These are phyloP conservation scores for Escallonia herrerae DNA, from an alignment of 129 eudicot genomes.

Conservation along the genomic window DNA sequence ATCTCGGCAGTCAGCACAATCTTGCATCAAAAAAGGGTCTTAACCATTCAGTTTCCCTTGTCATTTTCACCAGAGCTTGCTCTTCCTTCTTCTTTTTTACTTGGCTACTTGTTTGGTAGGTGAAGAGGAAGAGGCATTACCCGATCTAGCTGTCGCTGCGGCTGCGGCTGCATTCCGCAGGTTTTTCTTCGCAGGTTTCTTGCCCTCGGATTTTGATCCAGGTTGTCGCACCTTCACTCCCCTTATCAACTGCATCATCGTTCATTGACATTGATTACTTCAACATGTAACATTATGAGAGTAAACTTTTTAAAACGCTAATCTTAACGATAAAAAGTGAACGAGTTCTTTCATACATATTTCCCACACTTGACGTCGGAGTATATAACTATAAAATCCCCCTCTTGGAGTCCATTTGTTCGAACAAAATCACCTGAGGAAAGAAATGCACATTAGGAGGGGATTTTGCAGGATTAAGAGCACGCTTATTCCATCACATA, in stretches of 20 bases:
- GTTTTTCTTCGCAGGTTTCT: slow-evolving; percentile 46
- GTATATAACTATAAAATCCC: slow-evolving; percentile 90
- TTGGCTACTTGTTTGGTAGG: slow-evolving; percentile 26
- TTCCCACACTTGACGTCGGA: slow-evolving; percentile 90
- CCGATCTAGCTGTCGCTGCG: neutral
- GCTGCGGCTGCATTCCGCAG: slow-evolving; percentile 22
- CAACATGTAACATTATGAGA: too few relatives aligned
- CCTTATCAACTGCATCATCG: slow-evolving; percentile 58
- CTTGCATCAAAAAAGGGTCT: too few relatives aligned
- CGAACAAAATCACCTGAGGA: slow-evolving; percentile 75
- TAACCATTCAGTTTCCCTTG: too few relatives aligned
- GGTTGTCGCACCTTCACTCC: slow-evolving; percentile 91
- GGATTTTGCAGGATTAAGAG: neutral
- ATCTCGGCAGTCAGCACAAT: too few relatives aligned
- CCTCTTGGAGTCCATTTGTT: slow-evolving; percentile 91
- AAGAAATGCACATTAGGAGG: neutral
- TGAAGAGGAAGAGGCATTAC: slow-evolving; percentile 23
- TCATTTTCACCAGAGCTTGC: neutral
- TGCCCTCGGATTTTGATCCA: slow-evolving; percentile 47
- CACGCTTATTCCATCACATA: slow-evolving; percentile 1
- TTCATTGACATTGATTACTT: neutral
- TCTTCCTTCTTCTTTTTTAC: slow-evolving; percentile 7
- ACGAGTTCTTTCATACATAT: slow-evolving; percentile 47
- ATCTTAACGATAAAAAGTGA: too few relatives aligned
- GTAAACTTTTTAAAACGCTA: too few relatives aligned